Conservation (phyloP, 169 alveolate genomes). For the Eimeria acervulina region DNA sequence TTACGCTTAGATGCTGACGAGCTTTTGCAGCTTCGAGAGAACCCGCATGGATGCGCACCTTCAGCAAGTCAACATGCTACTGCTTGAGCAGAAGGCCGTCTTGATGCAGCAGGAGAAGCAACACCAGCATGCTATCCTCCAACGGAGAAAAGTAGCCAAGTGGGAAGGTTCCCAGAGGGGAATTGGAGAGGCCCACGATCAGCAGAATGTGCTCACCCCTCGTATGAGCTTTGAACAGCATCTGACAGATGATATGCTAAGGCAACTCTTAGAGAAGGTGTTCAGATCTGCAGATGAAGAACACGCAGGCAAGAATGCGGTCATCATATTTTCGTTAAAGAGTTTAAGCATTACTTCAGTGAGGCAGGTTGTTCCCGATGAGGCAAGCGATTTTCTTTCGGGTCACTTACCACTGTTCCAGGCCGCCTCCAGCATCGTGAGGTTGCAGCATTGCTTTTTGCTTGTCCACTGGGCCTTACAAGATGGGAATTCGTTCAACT, state of each 20-base stretch:
- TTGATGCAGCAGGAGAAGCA: conserved; percentile 37
- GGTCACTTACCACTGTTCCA: neutral
- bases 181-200: neutral
- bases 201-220: conserved; percentile 55
- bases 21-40: conserved; percentile 64
- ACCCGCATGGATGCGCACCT: conserved; percentile 76
- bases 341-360: neutral
- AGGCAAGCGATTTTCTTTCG: neutral
- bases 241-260: conserved; percentile 30
- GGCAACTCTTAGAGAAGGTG: conserved; percentile 71
- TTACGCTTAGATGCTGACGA: neutral
- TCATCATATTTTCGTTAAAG: too few relatives aligned
- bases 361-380: neutral
- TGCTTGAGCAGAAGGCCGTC: conserved; percentile 75
- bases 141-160: conserved; percentile 53
- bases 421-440: conserved; percentile 77
- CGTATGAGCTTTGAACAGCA: conserved; percentile 79
- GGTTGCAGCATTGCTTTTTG: conserved; percentile 77
- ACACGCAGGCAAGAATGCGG: conserved; percentile 53
- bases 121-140: neutral
- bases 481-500: conserved; percentile 79
- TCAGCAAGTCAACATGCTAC: conserved; percentile 17
- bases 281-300: conserved; percentile 81
- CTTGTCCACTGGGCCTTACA: conserved; percentile 79
- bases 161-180: conserved; percentile 24